A percentile compares a stretch with the other conserved stretches of the same genome.
These are phyloP conservation scores for Sclerospora graminicola DNA, from an alignment of 352 stramenopile species.

Conservation along the genomic window DNA sequence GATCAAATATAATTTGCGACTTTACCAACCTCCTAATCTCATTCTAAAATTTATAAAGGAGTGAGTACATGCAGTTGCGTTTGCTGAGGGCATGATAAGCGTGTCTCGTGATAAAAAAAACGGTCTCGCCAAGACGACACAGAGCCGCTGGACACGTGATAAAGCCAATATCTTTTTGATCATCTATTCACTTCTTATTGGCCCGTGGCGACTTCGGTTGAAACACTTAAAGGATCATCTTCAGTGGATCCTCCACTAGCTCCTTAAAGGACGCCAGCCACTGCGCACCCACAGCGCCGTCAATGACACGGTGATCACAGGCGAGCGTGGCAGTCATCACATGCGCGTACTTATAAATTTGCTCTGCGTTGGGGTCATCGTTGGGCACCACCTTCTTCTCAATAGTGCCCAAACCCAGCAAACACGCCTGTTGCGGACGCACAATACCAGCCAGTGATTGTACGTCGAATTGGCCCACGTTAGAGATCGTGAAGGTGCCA, in stretches of 20 bases:
- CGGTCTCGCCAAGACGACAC: too few relatives aligned
- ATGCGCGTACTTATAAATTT: conserved; percentile 86
- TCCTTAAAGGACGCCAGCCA: conserved; percentile 95
- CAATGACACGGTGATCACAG: conserved; percentile 96
- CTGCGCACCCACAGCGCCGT: conserved; percentile 93
- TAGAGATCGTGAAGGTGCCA: conserved; percentile 95
- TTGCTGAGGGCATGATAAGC: too few relatives aligned
- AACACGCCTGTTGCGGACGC: conserved; percentile 85
- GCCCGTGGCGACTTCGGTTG: conserved; percentile 7
- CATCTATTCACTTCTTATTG: conserved; percentile 9
- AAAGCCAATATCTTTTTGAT: conserved; percentile 10
- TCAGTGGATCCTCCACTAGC: conserved; percentile 93
- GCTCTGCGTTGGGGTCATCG: conserved; percentile 63
- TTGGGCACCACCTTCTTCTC: conserved; percentile 93
- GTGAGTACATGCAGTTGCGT: too few relatives aligned
- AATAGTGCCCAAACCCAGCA: conserved; percentile 90
- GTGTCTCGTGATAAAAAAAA: too few relatives aligned
- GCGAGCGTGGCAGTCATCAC: conserved; percentile 93
- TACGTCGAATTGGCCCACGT: conserved; percentile 95
- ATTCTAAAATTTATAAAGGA: too few relatives aligned
- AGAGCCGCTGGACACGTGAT: neutral
- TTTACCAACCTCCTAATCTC: too few relatives aligned
- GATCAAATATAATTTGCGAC: too few relatives aligned
- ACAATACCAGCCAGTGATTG: conserved; percentile 93
- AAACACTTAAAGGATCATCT: conserved; percentile 90